These are phyloP conservation scores for Mimosa pudica DNA, from an alignment of 306 rosid species.

Conservation along the genomic window DNA sequence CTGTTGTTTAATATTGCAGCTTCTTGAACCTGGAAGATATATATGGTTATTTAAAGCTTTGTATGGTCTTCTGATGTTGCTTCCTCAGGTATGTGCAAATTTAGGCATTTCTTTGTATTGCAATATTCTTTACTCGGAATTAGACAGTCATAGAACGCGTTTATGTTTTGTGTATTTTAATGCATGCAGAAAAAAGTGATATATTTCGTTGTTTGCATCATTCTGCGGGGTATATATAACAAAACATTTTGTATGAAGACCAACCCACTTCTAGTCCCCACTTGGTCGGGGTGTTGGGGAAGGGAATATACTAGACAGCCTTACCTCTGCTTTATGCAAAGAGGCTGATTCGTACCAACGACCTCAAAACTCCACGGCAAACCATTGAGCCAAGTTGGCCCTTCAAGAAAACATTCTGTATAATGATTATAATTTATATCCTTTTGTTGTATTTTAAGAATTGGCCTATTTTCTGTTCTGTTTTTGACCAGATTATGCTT, in stretches of 20 bases:
- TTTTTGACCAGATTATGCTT: not conserved
- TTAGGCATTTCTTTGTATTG: not conserved
- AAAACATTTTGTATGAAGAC: too few relatives aligned
- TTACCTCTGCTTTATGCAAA: too few relatives aligned
- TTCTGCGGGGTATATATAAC: not conserved
- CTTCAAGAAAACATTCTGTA: not conserved
- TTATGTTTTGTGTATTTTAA: not conserved
- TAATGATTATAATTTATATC: not conserved
- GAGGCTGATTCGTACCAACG: too few relatives aligned
- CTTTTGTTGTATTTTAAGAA: not conserved
- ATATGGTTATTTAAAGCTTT: conserved; percentile 82
- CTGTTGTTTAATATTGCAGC: conserved; percentile 63
- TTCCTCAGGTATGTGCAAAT: conserved; percentile 81
- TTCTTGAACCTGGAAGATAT: conserved; percentile 94
- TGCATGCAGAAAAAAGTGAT: not conserved
- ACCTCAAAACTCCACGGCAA: too few relatives aligned
- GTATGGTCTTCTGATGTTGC: conserved; percentile 96
- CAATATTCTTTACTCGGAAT: not conserved
- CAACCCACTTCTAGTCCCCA: too few relatives aligned
- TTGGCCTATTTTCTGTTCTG: not conserved
- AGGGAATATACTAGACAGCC: too few relatives aligned
- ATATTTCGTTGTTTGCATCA: not conserved
- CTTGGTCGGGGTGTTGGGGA: too few relatives aligned
- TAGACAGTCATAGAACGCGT: not conserved
- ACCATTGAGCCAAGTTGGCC: too few relatives aligned